A percentile compares a stretch with the other conserved stretches of the same genome.
These are phyloP conservation scores for Alopecurus myosuroides DNA, from an alignment of 176 grass and related monocot genomes.

Conservation along the genomic window DNA sequence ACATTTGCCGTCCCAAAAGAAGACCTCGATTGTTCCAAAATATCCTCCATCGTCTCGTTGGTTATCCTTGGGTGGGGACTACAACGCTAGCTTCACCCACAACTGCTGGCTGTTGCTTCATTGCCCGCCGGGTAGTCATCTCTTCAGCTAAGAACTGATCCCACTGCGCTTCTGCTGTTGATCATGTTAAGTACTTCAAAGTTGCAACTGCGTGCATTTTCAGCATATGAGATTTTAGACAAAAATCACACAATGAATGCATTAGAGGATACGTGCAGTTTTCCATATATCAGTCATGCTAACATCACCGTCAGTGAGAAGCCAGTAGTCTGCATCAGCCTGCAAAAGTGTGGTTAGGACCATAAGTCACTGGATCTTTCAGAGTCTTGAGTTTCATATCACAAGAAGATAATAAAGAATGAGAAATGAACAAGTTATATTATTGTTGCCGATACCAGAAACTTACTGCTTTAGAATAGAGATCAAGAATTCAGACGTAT, in stretches of 20 bases:
- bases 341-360: constrained; percentile 34
- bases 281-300: constrained; percentile 85
- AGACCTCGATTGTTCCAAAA: not conserved
- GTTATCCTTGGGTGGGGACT: constrained; percentile 13
- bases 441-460: constrained; percentile 4
- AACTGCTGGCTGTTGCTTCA: constrained; percentile 14
- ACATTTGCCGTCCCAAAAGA: not conserved
- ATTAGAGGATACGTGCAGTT: constrained; percentile 71
- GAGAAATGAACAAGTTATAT: not conserved
- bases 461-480: not conserved
- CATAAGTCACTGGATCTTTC: not conserved
- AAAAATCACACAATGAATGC: not conserved
- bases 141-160: constrained; percentile 59
- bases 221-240: constrained; percentile 19
- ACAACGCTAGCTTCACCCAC: constrained; percentile 24
- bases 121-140: constrained; percentile 31
- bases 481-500: not conserved
- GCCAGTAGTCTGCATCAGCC: constrained; percentile 83
- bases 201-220: not conserved
- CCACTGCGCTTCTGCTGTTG: constrained; percentile 58
- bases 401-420: not conserved
- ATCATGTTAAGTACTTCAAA: constrained; percentile 50
- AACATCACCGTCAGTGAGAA: constrained; percentile 58
- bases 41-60: not conserved
- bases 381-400: not conserved